Evolutionary conservation across 176 grass and related monocot species (phyloP).

Genomic region (Puya raimondii): DNA sequence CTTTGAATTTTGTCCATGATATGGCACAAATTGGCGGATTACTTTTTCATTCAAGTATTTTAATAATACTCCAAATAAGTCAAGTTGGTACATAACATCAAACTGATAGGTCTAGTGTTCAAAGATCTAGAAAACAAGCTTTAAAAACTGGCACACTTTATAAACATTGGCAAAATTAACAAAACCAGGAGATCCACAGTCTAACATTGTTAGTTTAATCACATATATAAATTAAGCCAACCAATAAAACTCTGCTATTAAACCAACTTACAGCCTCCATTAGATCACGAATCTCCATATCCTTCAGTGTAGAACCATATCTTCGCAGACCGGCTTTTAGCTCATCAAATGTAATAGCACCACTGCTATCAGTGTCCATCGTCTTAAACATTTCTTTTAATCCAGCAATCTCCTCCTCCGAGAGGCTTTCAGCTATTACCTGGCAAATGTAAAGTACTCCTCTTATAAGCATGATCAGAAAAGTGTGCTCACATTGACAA

Average conservation of each 20-base stretch:
- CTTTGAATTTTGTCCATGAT: too few relatives aligned
- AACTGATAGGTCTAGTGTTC: too few relatives aligned
- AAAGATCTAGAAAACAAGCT: too few relatives aligned
- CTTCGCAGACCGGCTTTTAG: slow-evolving; percentile 82
- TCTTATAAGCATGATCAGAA: not conserved
- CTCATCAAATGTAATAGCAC: slow-evolving; percentile 97
- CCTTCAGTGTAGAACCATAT: slow-evolving; percentile 97
- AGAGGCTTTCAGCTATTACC: slow-evolving; percentile 98
- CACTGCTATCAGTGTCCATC: slow-evolving; percentile 96
- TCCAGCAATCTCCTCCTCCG: slow-evolving; percentile 99
- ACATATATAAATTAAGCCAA: not conserved
- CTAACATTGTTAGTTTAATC: not conserved
- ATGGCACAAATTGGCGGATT: too few relatives aligned
- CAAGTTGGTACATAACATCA: too few relatives aligned
- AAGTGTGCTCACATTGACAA: not conserved
- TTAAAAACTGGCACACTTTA: too few relatives aligned
- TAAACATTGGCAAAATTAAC: too few relatives aligned
- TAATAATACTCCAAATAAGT: too few relatives aligned
- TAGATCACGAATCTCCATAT: slow-evolving; percentile 95
- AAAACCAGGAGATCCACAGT: too few relatives aligned
- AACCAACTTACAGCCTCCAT: slow-evolving; percentile 83
- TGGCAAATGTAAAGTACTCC: slow-evolving; percentile 20
- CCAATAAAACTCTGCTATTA: not conserved
- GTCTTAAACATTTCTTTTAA: slow-evolving; percentile 95
- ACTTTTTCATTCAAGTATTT: too few relatives aligned